Conservation (phyloP, 768 basidiomycete species). For the Auricularia sp. region DNA sequence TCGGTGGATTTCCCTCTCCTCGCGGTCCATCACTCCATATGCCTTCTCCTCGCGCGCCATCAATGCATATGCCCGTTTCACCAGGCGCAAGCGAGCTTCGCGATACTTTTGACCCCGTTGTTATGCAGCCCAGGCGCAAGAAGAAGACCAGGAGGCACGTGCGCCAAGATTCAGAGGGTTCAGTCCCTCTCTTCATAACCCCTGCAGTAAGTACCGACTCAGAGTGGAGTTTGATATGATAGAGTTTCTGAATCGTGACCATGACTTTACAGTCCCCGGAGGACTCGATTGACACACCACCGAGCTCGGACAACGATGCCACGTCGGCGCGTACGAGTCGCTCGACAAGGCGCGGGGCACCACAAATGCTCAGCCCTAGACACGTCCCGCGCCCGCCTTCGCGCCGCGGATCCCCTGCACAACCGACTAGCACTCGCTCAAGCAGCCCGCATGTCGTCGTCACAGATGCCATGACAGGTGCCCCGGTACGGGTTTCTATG, state of each 20-base stretch:
- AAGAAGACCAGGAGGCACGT: neutral
- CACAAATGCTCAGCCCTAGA: neutral
- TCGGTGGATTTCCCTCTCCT: too few relatives aligned
- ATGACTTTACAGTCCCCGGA: neutral
- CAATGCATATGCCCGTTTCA: neutral
- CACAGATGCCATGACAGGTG: neutral
- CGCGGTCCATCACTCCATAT: neutral
- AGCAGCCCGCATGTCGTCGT: neutral
- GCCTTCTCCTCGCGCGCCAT: neutral
- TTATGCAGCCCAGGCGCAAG: neutral
- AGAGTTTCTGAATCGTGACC: neutral
- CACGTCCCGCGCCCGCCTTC: neutral
- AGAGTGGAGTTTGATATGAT: too few relatives aligned
- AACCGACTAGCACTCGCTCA: neutral
- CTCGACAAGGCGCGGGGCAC: neutral
- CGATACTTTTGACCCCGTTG: neutral
- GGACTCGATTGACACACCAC: neutral
- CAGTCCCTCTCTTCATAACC: neutral
- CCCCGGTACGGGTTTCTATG: neutral
- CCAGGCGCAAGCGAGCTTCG: too few relatives aligned
- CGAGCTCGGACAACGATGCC: neutral
- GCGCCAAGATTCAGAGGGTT: neutral
- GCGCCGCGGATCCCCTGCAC: neutral
- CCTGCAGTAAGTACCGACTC: neutral
- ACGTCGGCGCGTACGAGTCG: neutral